Conservation (phyloP, 441 rosid genomes). For the Biscutella auriculata region DNA sequence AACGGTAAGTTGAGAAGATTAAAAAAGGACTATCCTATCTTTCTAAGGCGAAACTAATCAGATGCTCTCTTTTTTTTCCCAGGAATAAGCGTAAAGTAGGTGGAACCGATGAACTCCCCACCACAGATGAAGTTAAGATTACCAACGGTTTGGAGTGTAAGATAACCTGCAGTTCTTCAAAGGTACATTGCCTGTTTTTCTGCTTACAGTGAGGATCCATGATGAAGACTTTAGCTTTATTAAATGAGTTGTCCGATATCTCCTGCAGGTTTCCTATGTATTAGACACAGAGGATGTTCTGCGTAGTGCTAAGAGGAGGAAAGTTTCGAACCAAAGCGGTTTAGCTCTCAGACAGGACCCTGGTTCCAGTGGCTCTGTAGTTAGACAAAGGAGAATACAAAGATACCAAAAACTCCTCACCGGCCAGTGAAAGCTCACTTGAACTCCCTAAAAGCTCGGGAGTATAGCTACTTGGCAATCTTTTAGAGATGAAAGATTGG, state of each 20-base stretch:
- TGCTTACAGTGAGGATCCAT: neutral
- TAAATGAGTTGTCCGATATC: neutral
- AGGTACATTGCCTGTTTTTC: slow-evolving; percentile 32
- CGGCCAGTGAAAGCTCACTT: slow-evolving; percentile 3
- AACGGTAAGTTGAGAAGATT: slow-evolving; percentile 38
- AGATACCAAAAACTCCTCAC: slow-evolving; percentile 52
- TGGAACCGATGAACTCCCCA: slow-evolving; percentile 29
- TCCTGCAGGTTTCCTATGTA: slow-evolving; percentile 74
- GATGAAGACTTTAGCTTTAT: neutral
- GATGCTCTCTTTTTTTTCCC: slow-evolving; percentile 12
- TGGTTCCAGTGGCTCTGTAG: slow-evolving; percentile 21
- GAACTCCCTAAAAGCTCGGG: neutral
- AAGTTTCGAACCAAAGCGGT: slow-evolving; percentile 20
- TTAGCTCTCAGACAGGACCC: slow-evolving; percentile 21
- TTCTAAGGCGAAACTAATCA: slow-evolving; percentile 3
- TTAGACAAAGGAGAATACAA: slow-evolving; percentile 36
- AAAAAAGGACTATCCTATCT: neutral
- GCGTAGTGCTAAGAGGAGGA: slow-evolving; percentile 36
- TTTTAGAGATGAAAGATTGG: slow-evolving; percentile 11
- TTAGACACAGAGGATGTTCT: slow-evolving; percentile 89
- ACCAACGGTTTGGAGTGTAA: slow-evolving; percentile 85
- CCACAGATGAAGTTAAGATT: slow-evolving; percentile 46
- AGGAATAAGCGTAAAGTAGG: slow-evolving; percentile 50
- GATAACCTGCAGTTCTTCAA: slow-evolving; percentile 83
- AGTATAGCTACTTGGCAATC: slow-evolving; percentile 1